Percentiles rank a stretch among this genome's conserved stretches.
phyloP scores from a whole-genome alignment of 352 stramenopile genomes.

The Phytophthora fragariaefolia region DNA sequence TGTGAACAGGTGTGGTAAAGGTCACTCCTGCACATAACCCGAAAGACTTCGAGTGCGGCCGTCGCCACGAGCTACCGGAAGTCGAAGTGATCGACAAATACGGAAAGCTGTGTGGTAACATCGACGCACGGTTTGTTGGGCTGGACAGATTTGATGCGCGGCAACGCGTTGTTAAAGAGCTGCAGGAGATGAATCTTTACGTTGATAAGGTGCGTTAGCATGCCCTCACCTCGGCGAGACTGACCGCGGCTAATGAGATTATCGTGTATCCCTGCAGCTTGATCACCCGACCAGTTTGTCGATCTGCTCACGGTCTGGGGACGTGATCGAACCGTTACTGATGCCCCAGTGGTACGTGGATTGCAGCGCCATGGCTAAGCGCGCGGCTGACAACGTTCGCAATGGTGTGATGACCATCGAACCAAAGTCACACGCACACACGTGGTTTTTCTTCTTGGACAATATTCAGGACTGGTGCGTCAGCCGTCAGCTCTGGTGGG shows the following conservation, averaged over 20 bases:
- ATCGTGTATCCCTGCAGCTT: conserved; percentile 38
- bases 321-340: conserved; percentile 99
- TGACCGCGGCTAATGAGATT: neutral
- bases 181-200: conserved; percentile 88
- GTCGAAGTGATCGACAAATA: conserved; percentile 77
- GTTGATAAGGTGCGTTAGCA: conserved; percentile 93
- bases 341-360: conserved; percentile 99
- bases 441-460: conserved; percentile 98
- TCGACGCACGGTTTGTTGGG: conserved; percentile 89
- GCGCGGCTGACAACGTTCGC: conserved; percentile 94
- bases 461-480: conserved; percentile 99
- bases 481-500: conserved; percentile 99
- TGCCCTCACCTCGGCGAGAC: neutral
- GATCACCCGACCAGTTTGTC: conserved; percentile 88
- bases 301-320: conserved; percentile 97
- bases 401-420: conserved; percentile 95
- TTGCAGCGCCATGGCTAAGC: conserved; percentile 95
- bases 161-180: conserved; percentile 90
- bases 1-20: conserved; percentile 76
- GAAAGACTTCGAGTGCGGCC: conserved; percentile 99
- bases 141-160: conserved; percentile 97
- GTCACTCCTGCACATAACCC: conserved; percentile 99
- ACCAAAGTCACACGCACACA: conserved; percentile 92
- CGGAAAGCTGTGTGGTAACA: conserved; percentile 69
- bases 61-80: conserved; percentile 92